phyloP scores from a whole-genome alignment of 805 yeast genomes.

The Pichia gijzeniarum region DNA sequence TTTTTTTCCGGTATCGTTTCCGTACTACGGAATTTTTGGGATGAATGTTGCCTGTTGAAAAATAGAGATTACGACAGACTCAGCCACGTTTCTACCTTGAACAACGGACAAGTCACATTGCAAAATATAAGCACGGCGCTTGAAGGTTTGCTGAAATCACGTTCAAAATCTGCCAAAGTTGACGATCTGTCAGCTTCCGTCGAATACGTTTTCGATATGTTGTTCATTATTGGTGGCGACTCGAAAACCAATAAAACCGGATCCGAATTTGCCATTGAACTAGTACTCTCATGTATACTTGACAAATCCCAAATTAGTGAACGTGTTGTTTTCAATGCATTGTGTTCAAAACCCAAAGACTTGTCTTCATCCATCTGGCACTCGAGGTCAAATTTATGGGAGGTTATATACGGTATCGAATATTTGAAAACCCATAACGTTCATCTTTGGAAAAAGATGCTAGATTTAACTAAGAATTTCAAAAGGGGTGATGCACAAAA shows the following conservation, averaged over 20 bases:
- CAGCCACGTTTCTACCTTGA: neutral
- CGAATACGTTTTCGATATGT: slow-evolving; percentile 2
- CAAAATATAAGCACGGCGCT: neutral
- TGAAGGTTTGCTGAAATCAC: neutral
- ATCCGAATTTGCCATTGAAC: neutral
- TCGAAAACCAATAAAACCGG: neutral
- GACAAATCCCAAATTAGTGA: neutral
- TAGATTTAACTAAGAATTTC: slow-evolving; percentile 37
- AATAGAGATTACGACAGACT: slow-evolving; percentile 2
- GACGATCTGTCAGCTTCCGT: neutral
- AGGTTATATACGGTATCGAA: slow-evolving; percentile 14
- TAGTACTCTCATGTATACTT: slow-evolving; percentile 1
- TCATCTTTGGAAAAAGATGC: slow-evolving; percentile 65
- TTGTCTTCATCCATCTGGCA: slow-evolving; percentile 9
- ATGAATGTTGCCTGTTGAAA: slow-evolving; percentile 3
- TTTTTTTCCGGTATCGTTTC: neutral
- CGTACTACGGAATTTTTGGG: slow-evolving; percentile 4
- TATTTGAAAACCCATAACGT: slow-evolving; percentile 13
- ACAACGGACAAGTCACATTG: slow-evolving; percentile 5
- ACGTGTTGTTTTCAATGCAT: slow-evolving; percentile 5
- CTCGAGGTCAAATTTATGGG: slow-evolving; percentile 10
- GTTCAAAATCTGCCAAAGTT: neutral
- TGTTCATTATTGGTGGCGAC: neutral
- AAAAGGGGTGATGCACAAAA: slow-evolving; percentile 24
- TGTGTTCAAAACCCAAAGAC: slow-evolving; percentile 4